Conservation (phyloP, 805 yeast genomes). For the Debaryomyces castellii region DNA sequence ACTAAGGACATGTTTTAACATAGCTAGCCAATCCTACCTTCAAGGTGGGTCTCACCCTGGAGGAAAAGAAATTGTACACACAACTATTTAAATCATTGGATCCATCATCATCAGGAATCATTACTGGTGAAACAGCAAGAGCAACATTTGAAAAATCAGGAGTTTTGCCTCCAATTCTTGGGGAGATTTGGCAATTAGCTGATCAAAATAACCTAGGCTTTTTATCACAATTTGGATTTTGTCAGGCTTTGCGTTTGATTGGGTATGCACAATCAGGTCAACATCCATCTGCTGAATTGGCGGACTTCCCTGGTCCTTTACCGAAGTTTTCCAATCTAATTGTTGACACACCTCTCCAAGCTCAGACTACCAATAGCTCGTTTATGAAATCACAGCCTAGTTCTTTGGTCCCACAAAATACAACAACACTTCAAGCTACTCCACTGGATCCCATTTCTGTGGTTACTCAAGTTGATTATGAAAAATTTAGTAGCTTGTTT, state of each 20-base stretch:
- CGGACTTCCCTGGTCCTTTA: conserved; percentile 59
- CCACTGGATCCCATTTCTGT: conserved; percentile 46
- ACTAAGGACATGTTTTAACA: background rate
- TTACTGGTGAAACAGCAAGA: conserved; percentile 86
- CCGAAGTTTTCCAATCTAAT: conserved; percentile 55
- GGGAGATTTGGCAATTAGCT: conserved; percentile 94
- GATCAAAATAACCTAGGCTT: conserved; percentile 87
- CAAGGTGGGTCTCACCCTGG: conserved; percentile 57
- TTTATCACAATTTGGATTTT: conserved; percentile 75
- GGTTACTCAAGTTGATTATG: conserved; percentile 55
- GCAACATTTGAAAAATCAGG: conserved; percentile 84
- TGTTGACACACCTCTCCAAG: conserved; percentile 20
- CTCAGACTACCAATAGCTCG: conserved; percentile 39
- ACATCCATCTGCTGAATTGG: conserved; percentile 50
- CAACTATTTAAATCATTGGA: conserved; percentile 78
- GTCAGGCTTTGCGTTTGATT: conserved; percentile 83
- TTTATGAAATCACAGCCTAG: conserved; percentile 44
- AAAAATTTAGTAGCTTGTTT: conserved; percentile 69
- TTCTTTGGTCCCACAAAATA: conserved; percentile 34
- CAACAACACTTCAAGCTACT: conserved; percentile 27
- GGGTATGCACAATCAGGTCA: conserved; percentile 82
- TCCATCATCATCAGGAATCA: conserved; percentile 71
- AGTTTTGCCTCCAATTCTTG: conserved; percentile 70
- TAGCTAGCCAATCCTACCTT: conserved; percentile 30
- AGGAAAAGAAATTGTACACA: conserved; percentile 75